Evolutionary conservation across 257 asterid species (phyloP).

Genomic region (Ballota nigra): DNA sequence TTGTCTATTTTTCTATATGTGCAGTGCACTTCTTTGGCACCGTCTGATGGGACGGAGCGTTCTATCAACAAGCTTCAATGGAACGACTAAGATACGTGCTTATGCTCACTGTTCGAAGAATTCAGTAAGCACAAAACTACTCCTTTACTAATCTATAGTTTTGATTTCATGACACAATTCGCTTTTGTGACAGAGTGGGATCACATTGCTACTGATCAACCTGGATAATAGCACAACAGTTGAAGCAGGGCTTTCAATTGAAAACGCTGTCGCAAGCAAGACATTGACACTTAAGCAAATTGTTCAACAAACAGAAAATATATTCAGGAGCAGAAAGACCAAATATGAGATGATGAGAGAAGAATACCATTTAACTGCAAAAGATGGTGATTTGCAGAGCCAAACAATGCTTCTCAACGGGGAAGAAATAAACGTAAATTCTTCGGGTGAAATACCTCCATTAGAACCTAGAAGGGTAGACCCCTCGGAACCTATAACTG

Average conservation of each 20-base stretch:
- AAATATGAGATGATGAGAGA: conserved; percentile 36
- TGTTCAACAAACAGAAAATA: conserved; percentile 8
- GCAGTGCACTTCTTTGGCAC: conserved; percentile 94
- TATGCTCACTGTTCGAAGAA: conserved; percentile 79
- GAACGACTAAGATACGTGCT: conserved; percentile 60
- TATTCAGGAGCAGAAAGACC: neutral
- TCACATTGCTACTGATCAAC: conserved; percentile 73
- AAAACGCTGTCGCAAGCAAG: conserved; percentile 32
- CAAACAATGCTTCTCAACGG: conserved; percentile 74
- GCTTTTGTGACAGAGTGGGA: conserved; percentile 47
- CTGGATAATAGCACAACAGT: conserved; percentile 53
- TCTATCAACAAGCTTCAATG: conserved; percentile 51
- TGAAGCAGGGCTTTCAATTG: conserved; percentile 42
- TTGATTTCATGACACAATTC: neutral
- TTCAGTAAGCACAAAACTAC: conserved; percentile 39
- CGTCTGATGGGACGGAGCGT: conserved; percentile 79
- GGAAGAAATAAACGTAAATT: conserved; percentile 40
- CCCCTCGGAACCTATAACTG: conserved; percentile 39
- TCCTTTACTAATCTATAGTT: neutral
- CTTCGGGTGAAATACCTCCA: conserved; percentile 58
- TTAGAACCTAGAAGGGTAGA: conserved; percentile 48
- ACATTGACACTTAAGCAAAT: conserved; percentile 20
- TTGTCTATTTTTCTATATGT: neutral
- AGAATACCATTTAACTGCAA: conserved; percentile 77
- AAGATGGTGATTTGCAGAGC: conserved; percentile 73